Base-by-base conservation (phyloP, 75 land plant genomes). In the Pseudotsuga menziesii region DNA sequence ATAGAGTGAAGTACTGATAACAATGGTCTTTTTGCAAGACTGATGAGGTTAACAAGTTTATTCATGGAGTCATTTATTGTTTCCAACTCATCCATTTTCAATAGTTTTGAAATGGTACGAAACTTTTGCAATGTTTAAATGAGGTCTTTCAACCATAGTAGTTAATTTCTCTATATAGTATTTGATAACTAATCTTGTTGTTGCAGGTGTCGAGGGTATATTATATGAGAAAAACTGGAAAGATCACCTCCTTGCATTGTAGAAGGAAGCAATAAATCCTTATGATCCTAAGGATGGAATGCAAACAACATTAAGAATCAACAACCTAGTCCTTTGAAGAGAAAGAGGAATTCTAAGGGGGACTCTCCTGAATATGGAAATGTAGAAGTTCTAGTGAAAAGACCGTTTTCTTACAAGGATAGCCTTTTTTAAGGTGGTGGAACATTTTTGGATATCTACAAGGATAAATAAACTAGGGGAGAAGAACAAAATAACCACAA, bases 151-250 rank as follows among this genome's bases (percentile, higher is more conserved):
- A 9, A n/a, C 20, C 29, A 23, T 6, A 55, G 58, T 54, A 56
- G 55, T 58, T 74, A 52, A 41, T 17, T 26, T 56, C 0, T 25
- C 3, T 0, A 6, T 4, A 8, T n/a, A 61, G 3, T n/a, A 25
- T n/a, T 61, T 61, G 25, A 23, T 26, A 60, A 23, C 5, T 76
- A 5, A 27, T 77, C 25, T 25, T 57, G 9, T 25, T 57, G 9
- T 25, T 83, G 80, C 88, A 96, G 99, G 99, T 97, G 32, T 89
- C 94, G 61, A 89, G 89, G 76, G 86, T 88, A 61, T 91, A 88
- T 69, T 87, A 91, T 87, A 91, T 82, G 90, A 92, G 81, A 96
- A 82, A 77, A 84, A 85, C 55, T 76, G 84, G 41, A 84, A 63
- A 58, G 67, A 77, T 27, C 83, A 80, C 60, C 78, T 84, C 6